Evolutionary conservation across 2,329 filamentous ascomycete genomes (phyloP), one percentile per base, ranked within the genome.

Genomic region (Dendrostoma leiphaemia): DNA sequence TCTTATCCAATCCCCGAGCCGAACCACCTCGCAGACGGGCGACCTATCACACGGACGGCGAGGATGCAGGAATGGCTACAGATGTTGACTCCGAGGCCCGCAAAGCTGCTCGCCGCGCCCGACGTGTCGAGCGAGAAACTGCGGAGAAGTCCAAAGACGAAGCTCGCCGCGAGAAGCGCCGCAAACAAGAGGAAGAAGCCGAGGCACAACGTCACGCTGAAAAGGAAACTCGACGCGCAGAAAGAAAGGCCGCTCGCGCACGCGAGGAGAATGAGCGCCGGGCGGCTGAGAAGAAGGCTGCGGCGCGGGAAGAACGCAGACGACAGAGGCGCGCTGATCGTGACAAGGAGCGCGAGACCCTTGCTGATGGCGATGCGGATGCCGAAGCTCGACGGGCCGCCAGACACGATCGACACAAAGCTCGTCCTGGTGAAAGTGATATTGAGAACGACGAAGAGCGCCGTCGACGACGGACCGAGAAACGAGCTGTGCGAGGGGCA

Each of bases 21-120:
- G 74, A 78, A 38, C 68, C 69, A 40, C 77, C 77, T 29, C 79
- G 81, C 12, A 77, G 79, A 19, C 76, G 71, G 57, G 81, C 78
- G 9, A 75, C 75, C 49, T 71, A 74, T 23, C 70, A 73, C 7
- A 79, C 78, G 0, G 80, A 83, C 38, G 79, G 80, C 17, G 80
- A 82, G 4, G 83, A 80, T 35, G 74, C 83, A 35, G 77, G 68
- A 13, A 67, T 71, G 6, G 72, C 75, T 54, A 73, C 79, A 3
- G 82, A 85, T 15, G 74, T 77, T 28, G 83, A 86, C 12, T 74
- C 77, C 24, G 86, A 89, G 65, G 82, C 80, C 21, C 80, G 83
- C 45, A 79, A 79, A 41, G 83, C 82, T 28, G 83, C 84, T 53
- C 82, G 86, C n/a, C 80, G 79, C 53, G 78, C 82, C 1, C 79